Evolutionary conservation across 768 basidiomycete species (phyloP).

Genomic region (Grammothele lineata): DNA sequence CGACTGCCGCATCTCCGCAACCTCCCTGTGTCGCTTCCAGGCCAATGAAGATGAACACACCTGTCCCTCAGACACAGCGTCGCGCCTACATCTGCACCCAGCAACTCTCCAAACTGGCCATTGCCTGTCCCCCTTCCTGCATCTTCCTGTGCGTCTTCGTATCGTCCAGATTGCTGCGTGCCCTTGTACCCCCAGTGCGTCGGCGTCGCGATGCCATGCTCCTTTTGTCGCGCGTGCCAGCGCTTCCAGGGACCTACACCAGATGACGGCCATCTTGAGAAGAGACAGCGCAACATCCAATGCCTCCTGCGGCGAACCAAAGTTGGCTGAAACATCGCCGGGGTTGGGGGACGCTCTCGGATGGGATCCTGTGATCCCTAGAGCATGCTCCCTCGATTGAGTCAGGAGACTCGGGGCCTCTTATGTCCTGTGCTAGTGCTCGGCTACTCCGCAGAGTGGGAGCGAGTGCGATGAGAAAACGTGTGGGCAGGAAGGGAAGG

Average conservation of each 20-base stretch:
- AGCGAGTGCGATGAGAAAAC: constrained; percentile 9
- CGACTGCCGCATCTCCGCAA: constrained; percentile 17
- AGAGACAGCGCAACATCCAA: constrained; percentile 18
- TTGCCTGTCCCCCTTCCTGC: constrained; percentile 8
- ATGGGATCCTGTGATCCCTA: constrained; percentile 5
- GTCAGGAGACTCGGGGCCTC: constrained; percentile 40
- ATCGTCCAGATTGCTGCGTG: constrained; percentile 18
- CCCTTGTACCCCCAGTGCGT: constrained; percentile 20
- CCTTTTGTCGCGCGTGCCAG: constrained; percentile 47
- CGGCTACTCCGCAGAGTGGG: constrained; percentile 25
- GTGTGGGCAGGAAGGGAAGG: constrained; percentile 7
- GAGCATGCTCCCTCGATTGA: constrained; percentile 29
- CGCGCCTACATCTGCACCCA: constrained; percentile 17
- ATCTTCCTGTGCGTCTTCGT: constrained; percentile 35
- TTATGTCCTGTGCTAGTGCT: constrained; percentile 38
- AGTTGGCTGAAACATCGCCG: constrained; percentile 48
- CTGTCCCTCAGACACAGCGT: constrained; percentile 8
- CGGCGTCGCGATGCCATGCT: constrained; percentile 45
- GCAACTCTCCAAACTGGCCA: constrained; percentile 3
- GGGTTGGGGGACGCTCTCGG: constrained; percentile 35
- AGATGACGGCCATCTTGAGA: constrained; percentile 20
- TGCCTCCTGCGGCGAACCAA: constrained; percentile 50
- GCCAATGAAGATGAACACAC: constrained; percentile 3
- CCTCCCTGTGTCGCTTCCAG: constrained; percentile 13
- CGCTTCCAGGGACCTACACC: constrained; percentile 45